A percentile compares a stretch with the other conserved stretches of the same genome.
Evolutionary conservation across 805 yeast species (phyloP).

Genomic region (Brettanomyces anomalus): DNA sequence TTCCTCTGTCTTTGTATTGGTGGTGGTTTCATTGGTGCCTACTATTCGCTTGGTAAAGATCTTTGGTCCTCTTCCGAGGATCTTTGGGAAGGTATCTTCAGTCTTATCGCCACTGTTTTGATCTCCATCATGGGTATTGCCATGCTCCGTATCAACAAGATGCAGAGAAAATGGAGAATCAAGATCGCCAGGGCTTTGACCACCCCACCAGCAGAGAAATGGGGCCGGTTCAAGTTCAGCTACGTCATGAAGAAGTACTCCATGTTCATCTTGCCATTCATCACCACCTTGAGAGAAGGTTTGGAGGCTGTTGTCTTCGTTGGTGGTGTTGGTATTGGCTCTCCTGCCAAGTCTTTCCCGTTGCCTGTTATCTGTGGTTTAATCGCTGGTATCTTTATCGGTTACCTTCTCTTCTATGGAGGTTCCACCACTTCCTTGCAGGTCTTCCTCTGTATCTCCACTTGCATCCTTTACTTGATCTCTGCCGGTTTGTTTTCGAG

Average conservation of each 20-base stretch:
- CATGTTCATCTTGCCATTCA: conserved; percentile 81
- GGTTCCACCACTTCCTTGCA: conserved; percentile 81
- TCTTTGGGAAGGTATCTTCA: conserved; percentile 94
- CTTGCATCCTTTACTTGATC: conserved; percentile 81
- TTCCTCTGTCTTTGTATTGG: conserved; percentile 77
- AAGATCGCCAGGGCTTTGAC: conserved; percentile 83
- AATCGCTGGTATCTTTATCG: conserved; percentile 66
- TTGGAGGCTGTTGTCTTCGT: conserved; percentile 92
- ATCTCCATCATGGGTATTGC: conserved; percentile 94
- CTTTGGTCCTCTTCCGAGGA: conserved; percentile 85
- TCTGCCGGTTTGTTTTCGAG: conserved; percentile 90
- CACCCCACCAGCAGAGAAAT: conserved; percentile 40
- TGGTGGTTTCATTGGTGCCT: conserved; percentile 90
- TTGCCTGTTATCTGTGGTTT: conserved; percentile 87
- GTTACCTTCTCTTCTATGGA: conserved; percentile 66
- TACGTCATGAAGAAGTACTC: conserved; percentile 64
- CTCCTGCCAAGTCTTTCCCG: conserved; percentile 61
- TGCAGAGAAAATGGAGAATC: conserved; percentile 95
- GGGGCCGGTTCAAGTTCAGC: conserved; percentile 45
- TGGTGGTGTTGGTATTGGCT: conserved; percentile 81
- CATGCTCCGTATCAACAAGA: conserved; percentile 89
- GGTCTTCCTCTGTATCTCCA: conserved; percentile 76
- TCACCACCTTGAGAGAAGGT: conserved; percentile 94
- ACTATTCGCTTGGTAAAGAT: conserved; percentile 72
- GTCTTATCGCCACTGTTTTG: conserved; percentile 81